These are phyloP conservation scores for Rostrohypoxylon terebratum DNA, from an alignment of 495 filamentous ascomycete species.

Conservation along the genomic window DNA sequence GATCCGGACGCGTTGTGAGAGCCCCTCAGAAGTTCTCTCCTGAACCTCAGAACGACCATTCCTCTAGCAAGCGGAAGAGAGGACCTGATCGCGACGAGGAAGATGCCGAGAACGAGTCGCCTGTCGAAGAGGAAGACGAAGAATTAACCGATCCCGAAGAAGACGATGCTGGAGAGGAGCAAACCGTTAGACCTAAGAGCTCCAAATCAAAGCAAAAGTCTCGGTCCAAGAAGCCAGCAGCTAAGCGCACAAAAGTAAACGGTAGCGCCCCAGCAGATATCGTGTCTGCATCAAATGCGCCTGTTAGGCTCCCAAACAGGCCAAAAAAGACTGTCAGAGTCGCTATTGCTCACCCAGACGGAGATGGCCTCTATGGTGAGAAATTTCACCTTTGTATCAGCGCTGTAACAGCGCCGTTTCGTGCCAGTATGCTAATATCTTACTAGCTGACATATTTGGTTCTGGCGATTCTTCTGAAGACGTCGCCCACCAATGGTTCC, in stretches of 20 bases:
- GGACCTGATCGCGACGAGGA: slow-evolving; percentile 61
- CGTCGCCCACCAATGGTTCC: slow-evolving; percentile 84
- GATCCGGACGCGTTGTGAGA: slow-evolving; percentile 84
- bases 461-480: slow-evolving; percentile 75
- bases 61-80: slow-evolving; percentile 66
- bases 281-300: slow-evolving; percentile 41
- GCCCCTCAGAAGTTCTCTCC: slow-evolving; percentile 74
- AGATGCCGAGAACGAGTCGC: slow-evolving; percentile 67
- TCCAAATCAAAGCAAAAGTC: slow-evolving; percentile 51
- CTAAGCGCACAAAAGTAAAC: slow-evolving; percentile 82
- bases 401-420: neutral
- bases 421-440: slow-evolving; percentile 40
- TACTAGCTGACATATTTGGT: slow-evolving; percentile 82
- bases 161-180: slow-evolving; percentile 57
- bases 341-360: slow-evolving; percentile 63
- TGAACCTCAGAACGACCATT: slow-evolving; percentile 50
- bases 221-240: slow-evolving; percentile 67
- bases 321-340: slow-evolving; percentile 69
- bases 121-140: slow-evolving; percentile 62
- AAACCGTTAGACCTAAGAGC: slow-evolving; percentile 45
- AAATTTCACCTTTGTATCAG: slow-evolving; percentile 7
- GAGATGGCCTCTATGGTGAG: slow-evolving; percentile 82
- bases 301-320: slow-evolving; percentile 67
- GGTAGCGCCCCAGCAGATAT: slow-evolving; percentile 64
- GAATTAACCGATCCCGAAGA: slow-evolving; percentile 61